Evolutionary conservation across 495 filamentous ascomycete genomes (phyloP), one percentile per base, ranked within the genome.

Genomic region (Niebla homalea): DNA sequence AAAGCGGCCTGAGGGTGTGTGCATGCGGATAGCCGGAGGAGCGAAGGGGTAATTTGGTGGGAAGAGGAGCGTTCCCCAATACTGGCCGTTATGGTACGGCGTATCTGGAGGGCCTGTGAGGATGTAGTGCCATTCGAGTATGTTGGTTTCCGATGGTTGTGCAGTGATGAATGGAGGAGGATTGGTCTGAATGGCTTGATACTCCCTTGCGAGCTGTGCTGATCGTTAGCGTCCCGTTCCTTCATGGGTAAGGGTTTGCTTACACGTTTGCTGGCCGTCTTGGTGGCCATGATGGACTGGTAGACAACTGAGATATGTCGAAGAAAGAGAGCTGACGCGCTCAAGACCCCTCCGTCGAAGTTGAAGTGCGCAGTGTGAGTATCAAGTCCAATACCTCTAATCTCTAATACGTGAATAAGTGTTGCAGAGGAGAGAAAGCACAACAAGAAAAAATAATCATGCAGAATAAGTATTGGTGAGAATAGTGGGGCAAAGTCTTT

Each of bases 121-220:
- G 61, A 97, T 89, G 68, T 94, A 98, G 70, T 98, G 92, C 92
- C 90, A 98, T 74, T 98, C 92, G 20, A 98, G 76, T 59, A 98
- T 98, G 64, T 97, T 97, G 46, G 73, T 70, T 59, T 98, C 93
- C 7, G 89, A 94, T 11, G 92, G 92, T 64, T 96, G 92, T 11
- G 92, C 90, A 37, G 79, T 74, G 60, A 98, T 97, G 67, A 85
- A 97, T 37, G 89, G 89, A 15, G 90, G 87, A 5, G 92, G 92
- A 60, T 86, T 92, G 65, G 89, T 83, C 59, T 85, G 77, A 60
- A 98, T 94, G 61, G 78, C 75, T 70, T 89, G 83, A 69, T 95
- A 98, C 72, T 98, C 92, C 56, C 89, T 85, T 56, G 86, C 85
- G 62, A 98, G 82, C 87, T 92, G 59, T 49, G 52, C 43, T 16